These are phyloP conservation scores for Cenchrus purpureus DNA, from an alignment of 176 grass and related monocot species.

Conservation along the genomic window DNA sequence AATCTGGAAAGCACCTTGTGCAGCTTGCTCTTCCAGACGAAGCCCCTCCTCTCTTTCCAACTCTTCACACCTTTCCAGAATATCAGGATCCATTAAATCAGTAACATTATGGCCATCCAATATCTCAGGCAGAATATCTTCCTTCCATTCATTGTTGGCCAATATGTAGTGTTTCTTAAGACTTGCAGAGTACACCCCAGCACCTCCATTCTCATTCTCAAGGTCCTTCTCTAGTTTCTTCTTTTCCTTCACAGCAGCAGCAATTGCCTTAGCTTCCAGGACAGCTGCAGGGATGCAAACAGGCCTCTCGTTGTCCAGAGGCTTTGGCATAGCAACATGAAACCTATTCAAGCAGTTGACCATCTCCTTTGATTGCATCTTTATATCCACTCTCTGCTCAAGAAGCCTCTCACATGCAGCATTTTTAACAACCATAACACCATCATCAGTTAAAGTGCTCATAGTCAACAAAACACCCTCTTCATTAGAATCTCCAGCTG, in stretches of 20 bases:
- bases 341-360: conserved; percentile 58
- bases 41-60: conserved; percentile 71
- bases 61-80: conserved; percentile 61
- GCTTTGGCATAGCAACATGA: conserved; percentile 76
- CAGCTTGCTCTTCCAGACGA: conserved; percentile 49
- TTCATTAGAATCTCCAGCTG: too few species aligned
- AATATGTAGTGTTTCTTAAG: conserved; percentile 69
- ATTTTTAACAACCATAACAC: too few species aligned
- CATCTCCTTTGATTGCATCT: conserved; percentile 58
- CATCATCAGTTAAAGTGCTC: too few species aligned
- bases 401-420: background rate
- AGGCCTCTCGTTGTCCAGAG: conserved; percentile 66
- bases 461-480: too few species aligned
- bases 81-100: conserved; percentile 80
- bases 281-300: conserved; percentile 41
- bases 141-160: conserved; percentile 67
- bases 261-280: conserved; percentile 30
- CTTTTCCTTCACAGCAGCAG: conserved; percentile 49
- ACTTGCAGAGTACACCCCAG: conserved; percentile 74
- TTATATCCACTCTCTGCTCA: conserved; percentile 51
- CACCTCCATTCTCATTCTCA: conserved; percentile 73
- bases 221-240: conserved; percentile 66
- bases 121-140: conserved; percentile 46
- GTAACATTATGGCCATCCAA: conserved; percentile 58
- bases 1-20: conserved; percentile 56